Conservation (phyloP, 2,329 filamentous ascomycete species). For the Chaetomiaceae sp. region DNA sequence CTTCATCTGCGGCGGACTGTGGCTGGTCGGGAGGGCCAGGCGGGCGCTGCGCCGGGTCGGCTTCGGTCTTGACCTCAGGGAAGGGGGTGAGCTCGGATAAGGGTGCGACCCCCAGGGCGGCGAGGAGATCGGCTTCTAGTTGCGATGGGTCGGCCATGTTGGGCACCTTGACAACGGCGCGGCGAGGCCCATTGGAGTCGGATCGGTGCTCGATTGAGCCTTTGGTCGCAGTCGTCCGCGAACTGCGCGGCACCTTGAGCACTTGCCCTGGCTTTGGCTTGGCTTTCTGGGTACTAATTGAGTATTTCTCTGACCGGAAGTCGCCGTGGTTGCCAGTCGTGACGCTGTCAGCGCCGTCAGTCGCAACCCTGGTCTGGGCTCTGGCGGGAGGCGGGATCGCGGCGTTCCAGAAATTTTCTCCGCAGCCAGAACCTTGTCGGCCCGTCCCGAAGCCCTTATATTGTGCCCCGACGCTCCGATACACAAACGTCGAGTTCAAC, state of each 20-base stretch:
- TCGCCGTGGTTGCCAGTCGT: no score
- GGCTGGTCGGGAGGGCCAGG: background rate
- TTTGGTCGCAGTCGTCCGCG: background rate
- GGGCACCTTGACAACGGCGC: slow-evolving; percentile 1
- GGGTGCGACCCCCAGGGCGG: slow-evolving; percentile 16
- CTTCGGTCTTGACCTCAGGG: background rate
- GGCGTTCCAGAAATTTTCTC: slow-evolving; percentile 8
- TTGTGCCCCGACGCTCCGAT: slow-evolving; percentile 27
- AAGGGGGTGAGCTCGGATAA: background rate
- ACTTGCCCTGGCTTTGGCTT: no score
- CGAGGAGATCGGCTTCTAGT: slow-evolving; percentile 23
- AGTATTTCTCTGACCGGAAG: no score
- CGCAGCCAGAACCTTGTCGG: slow-evolving; percentile 17
- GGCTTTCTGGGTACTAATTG: no score
- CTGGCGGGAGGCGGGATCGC: background rate
- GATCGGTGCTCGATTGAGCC: background rate
- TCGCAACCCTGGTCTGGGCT: no score
- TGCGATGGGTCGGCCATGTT: slow-evolving; percentile 22
- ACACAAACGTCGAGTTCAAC: slow-evolving; percentile 17
- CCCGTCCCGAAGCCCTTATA: slow-evolving; percentile 23
- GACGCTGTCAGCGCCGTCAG: no score
- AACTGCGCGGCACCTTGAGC: no score
- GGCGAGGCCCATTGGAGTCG: slow-evolving; percentile 17
- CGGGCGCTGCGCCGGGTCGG: background rate
- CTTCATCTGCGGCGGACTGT: no score